Base-by-base conservation (phyloP, 345 rosid species). In the Trapa bicornis region DNA sequence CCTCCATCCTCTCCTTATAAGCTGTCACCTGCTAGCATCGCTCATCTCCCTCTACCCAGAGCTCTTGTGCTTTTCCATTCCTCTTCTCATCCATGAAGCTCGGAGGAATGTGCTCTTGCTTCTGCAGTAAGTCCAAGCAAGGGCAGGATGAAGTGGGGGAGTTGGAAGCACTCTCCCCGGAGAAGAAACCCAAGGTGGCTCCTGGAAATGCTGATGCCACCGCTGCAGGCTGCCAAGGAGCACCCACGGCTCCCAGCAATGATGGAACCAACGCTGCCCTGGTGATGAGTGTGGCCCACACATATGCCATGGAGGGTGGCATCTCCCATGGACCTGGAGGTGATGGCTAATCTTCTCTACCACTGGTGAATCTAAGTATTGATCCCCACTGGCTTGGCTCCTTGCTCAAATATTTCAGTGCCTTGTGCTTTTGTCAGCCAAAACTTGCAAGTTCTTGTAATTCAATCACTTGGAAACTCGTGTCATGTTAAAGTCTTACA, bases 71-170 rank as follows among this genome's bases (percentile, higher is more conserved):
- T 41, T 41, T 41, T 8, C 29, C 29, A 22, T 22, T 22, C 29
- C 29, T 22, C 7, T 41, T 41, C 43, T 3, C 43, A 41, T 4
- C 43, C 43, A 41, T 41, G 43, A 41, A 41, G 43, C 22, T 67
- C 35, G 35, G 11, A 39, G 52, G 38, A 39, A 39, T 67, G 38
- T 67, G 70, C 29, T 54, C 54, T 61, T 67, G 70, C 70, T 37
- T 56, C 64, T 4, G 11, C 38, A 32, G 33, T 39, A 67, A 60
- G 16, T n/a, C 47, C 47, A 38, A 39, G 37, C 45, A 37, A 54
- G 41, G 70, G 16, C 29, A 36, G 54, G 70, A 60, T 36, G 42
- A 41, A n/a, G 68, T 43, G 7, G 48, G 29, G 29, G 63, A n/a
- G 15, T 3, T 8, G 14, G 52, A 47, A 47, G 12, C 52, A 4